These are phyloP conservation scores for Arabidopsis hybrid DNA, from an alignment of 441 rosid genomes.

Conservation along the genomic window DNA sequence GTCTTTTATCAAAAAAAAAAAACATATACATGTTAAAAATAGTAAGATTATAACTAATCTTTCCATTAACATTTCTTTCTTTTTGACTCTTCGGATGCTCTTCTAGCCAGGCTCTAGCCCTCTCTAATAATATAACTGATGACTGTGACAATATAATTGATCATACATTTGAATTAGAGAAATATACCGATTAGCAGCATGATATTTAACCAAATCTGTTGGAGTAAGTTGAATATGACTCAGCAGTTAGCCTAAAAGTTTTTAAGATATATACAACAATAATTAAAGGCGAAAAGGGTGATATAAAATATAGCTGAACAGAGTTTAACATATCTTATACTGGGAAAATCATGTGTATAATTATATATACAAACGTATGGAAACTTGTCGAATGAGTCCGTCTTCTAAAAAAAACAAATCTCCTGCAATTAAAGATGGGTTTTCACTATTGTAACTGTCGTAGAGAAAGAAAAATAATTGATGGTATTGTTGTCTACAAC, in stretches of 20 bases:
- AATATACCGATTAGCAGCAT: not conserved
- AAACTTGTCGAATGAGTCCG: not conserved
- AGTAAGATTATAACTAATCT: not conserved
- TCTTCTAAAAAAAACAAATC: no score
- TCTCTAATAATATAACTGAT: constrained; percentile 7
- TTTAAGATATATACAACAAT: not conserved
- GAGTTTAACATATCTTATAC: not conserved
- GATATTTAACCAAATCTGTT: not conserved
- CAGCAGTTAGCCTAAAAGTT: not conserved
- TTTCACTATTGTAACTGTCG: no score
- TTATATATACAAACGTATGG: not conserved
- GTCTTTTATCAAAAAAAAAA: not conserved
- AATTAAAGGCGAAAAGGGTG: not conserved
- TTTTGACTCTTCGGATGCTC: constrained; percentile 32
- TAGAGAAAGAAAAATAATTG: no score
- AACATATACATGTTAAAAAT: not conserved
- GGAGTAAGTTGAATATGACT: constrained; percentile 12
- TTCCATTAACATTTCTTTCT: constrained; percentile 1
- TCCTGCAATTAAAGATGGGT: no score
- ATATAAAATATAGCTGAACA: not conserved
- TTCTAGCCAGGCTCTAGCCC: constrained; percentile 20
- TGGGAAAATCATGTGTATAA: not conserved
- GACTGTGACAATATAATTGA: not conserved
- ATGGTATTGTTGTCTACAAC: no score
- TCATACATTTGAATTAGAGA: not conserved